Percentiles rank a stretch among this genome's conserved stretches.
Evolutionary conservation across 2,329 filamentous ascomycete genomes (phyloP).

Genomic region (Beauveria sp.): DNA sequence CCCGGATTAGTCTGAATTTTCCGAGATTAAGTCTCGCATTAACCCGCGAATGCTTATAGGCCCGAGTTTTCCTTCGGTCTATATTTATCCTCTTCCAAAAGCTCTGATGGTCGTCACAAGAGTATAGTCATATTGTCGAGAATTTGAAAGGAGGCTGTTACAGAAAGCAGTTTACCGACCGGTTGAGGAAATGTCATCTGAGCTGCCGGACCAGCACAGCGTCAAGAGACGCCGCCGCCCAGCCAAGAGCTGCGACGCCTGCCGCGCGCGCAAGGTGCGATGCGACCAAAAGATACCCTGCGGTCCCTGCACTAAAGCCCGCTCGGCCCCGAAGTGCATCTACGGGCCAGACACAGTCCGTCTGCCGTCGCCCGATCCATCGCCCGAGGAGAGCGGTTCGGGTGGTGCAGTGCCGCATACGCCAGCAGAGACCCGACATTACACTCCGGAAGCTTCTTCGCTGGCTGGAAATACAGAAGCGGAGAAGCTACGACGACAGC

Average conservation of each 20-base stretch:
- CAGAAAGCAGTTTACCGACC: too few species aligned
- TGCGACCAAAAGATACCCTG: constrained; percentile 7
- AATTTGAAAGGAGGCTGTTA: too few species aligned
- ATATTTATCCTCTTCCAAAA: too few species aligned
- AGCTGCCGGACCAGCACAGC: not conserved
- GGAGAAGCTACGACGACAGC: not conserved
- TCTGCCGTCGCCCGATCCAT: not conserved
- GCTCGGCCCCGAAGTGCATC: constrained; percentile 1
- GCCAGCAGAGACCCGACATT: not conserved
- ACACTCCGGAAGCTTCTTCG: not conserved
- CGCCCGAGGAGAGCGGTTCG: not conserved
- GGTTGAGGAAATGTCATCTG: not conserved
- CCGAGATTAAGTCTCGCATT: too few species aligned
- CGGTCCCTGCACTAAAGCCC: not conserved
- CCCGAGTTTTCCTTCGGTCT: too few species aligned
- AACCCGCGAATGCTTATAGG: too few species aligned
- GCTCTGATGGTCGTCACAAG: too few species aligned
- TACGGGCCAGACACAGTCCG: not conserved
- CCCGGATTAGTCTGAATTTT: too few species aligned
- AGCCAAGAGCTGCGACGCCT: constrained; percentile 9
- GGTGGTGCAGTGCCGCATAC: not conserved
- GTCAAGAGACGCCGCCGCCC: constrained; percentile 7
- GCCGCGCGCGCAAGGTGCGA: constrained; percentile 6
- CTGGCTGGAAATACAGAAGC: not conserved
- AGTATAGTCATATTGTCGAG: too few species aligned